These are phyloP conservation scores for Oryza rufipogon DNA, from an alignment of 176 grass and related monocot species.

Conservation along the genomic window DNA sequence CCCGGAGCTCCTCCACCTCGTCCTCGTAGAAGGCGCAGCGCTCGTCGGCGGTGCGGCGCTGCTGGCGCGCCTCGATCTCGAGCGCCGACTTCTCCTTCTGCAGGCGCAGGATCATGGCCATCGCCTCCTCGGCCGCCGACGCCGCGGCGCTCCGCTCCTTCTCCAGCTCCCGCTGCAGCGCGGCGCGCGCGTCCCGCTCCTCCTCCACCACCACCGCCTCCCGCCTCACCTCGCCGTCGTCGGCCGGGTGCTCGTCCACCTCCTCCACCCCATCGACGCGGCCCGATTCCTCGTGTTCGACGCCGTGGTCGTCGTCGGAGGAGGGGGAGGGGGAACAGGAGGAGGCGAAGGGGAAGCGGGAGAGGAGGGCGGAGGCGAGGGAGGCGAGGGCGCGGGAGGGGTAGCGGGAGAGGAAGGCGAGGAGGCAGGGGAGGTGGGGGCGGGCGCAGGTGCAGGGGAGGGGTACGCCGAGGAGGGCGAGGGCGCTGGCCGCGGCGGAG, in stretches of 20 bases:
- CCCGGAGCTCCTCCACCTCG: conserved; percentile 76
- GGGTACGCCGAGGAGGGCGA: conserved; percentile 32
- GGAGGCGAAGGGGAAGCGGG: conserved; percentile 50
- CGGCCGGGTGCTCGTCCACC: background rate
- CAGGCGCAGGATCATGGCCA: conserved; percentile 94
- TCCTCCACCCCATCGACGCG: conserved; percentile 16
- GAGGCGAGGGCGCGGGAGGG: conserved; percentile 27
- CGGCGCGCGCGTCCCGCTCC: conserved; percentile 36
- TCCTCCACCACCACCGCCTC: conserved; percentile 56
- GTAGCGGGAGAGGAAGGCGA: conserved; percentile 41
- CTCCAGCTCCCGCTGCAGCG: conserved; percentile 70
- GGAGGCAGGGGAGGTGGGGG: conserved; percentile 43
- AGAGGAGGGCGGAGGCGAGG: conserved; percentile 44
- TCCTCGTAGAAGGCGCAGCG: conserved; percentile 75
- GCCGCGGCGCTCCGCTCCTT: conserved; percentile 85
- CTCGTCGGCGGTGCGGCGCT: conserved; percentile 65
- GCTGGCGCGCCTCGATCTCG: conserved; percentile 77
- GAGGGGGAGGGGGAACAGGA: background rate
- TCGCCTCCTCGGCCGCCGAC: conserved; percentile 83
- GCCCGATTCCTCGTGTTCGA: background rate
- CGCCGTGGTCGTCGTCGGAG: too few relatives aligned
- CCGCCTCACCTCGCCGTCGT: conserved; percentile 25
- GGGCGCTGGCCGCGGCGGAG: conserved; percentile 19
- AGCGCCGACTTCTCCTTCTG: conserved; percentile 88
- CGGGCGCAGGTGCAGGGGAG: conserved; percentile 65